phyloP scores from a whole-genome alignment of 768 basidiomycete genomes.

The Crucibulum laeve region DNA sequence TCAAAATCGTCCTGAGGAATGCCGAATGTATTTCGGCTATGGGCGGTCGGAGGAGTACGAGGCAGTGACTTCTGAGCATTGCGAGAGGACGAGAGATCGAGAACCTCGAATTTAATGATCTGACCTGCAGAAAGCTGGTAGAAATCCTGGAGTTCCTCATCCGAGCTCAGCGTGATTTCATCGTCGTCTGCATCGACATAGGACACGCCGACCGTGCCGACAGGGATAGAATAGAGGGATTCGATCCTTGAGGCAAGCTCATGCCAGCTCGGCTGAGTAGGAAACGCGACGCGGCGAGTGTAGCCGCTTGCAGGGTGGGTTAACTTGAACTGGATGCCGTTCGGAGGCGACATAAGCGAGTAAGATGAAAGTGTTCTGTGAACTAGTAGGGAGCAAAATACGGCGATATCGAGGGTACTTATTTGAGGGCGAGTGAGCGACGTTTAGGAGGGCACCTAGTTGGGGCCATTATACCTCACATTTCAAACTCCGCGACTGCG shows the following conservation, averaged over 20 bases:
- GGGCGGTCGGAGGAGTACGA: conserved; percentile 23
- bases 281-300: conserved; percentile 59
- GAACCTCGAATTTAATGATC: conserved; percentile 56
- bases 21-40: conserved; percentile 58
- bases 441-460: no score
- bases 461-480: conserved; percentile 4
- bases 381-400: conserved; percentile 3
- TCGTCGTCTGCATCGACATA: conserved; percentile 74
- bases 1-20: conserved; percentile 37
- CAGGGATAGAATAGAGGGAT: conserved; percentile 46
- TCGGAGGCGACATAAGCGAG: no score
- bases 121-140: conserved; percentile 35
- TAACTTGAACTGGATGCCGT: conserved; percentile 62
- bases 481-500: conserved; percentile 41
- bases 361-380: conserved; percentile 10
- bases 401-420: conserved; percentile 2
- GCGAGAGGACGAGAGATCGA: conserved; percentile 47
- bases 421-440: no score
- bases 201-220: conserved; percentile 57
- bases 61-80: conserved; percentile 23
- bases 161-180: conserved; percentile 71
- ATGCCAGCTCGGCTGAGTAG: conserved; percentile 48
- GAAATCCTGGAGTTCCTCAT: conserved; percentile 75
- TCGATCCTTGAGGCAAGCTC: conserved; percentile 54
- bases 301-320: conserved; percentile 42